Conservation (phyloP, 78 protist genomes). For the Monosiga brevicollis region DNA sequence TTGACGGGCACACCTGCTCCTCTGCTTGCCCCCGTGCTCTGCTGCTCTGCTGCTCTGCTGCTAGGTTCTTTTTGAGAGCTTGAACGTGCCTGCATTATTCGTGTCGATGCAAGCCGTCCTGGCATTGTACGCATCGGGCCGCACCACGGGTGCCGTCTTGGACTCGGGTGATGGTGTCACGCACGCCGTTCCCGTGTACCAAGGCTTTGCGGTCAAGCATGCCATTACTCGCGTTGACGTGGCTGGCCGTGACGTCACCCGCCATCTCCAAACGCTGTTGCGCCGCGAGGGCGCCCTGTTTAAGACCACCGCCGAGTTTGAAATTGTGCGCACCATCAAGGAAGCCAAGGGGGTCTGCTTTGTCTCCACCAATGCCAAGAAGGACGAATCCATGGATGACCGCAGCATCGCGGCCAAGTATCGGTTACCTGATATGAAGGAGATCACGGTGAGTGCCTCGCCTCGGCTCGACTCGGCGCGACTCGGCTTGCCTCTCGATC, state of each 20-base stretch:
- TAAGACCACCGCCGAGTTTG: constrained; percentile 85
- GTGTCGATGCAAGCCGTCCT: constrained; percentile 71
- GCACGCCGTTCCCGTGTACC: constrained; percentile 89
- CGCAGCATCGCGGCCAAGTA: constrained; percentile 30
- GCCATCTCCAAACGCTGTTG: constrained; percentile 61
- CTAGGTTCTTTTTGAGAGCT: constrained; percentile 95
- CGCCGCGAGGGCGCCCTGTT: constrained; percentile 73
- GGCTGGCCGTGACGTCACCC: constrained; percentile 86
- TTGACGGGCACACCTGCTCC: too few relatives aligned
- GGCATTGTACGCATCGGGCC: constrained; percentile 64
- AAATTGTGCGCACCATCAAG: constrained; percentile 76
- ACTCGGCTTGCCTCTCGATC: too few relatives aligned
- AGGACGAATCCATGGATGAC: constrained; percentile 45
- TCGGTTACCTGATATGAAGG: constrained; percentile 62
- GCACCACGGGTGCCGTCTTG: constrained; percentile 86
- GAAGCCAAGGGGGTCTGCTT: constrained; percentile 48
- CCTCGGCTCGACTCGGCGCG: too few relatives aligned
- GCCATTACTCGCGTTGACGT: constrained; percentile 70
- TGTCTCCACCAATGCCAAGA: constrained; percentile 47
- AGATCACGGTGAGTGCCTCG: constrained; percentile 50
- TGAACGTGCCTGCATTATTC: constrained; percentile 76
- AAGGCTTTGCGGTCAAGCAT: constrained; percentile 76
- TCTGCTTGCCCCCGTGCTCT: too few relatives aligned
- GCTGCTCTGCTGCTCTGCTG: too few relatives aligned
- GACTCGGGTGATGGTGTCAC: constrained; percentile 95